Base-by-base conservation (phyloP, 345 rosid genomes). In the Diplotaxis tenuifolia region DNA sequence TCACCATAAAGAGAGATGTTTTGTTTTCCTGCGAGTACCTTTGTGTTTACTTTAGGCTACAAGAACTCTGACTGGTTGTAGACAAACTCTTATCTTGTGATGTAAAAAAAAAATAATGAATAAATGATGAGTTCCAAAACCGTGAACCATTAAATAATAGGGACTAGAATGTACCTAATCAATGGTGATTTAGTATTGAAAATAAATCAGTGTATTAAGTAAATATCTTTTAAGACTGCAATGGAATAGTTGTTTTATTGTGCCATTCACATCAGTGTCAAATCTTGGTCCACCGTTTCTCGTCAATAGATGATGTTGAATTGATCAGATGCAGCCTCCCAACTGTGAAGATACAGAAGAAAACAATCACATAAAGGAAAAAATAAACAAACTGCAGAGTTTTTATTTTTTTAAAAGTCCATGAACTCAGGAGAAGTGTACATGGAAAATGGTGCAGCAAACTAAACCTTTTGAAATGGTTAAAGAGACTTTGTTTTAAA, bases 291-390 rank as follows among this genome's bases (percentile, higher is more conserved):
- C n/a, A n/a, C n/a, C n/a, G n/a, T n/a, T n/a, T n/a, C n/a, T n/a
- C n/a, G n/a, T 29, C 18, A 74, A 67, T 25, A 82, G 23, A 60
- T 58, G 47, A 75, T 52, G 58, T 21, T 32, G 25, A 21, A 59
- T 18, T 9, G 74, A 89, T 89, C 84, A 87, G 78, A 82, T 7
- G 83, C 84, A 81, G 72, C 96, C 96, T 67, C 92, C 92, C 86
- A 87, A 75, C 96, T 89, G 88, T 80, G n/a, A 74, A 60, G 14
- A 75, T 10, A 0, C 9, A 21, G 14, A 47, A 55, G 19, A 9
- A 16, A 59, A 20, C 7, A 55, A 34, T 66, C 20, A 57, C 47
- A 42, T 34, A 29, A 27, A 47, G 23, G 36, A 16, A 2, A 12
- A 9, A 18, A 21, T 7, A 34, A 55, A 18, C 29, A 19, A 40